Evolutionary conservation across 1,139 yeast species (phyloP).

Genomic region (Pichia sorboxylosa): DNA sequence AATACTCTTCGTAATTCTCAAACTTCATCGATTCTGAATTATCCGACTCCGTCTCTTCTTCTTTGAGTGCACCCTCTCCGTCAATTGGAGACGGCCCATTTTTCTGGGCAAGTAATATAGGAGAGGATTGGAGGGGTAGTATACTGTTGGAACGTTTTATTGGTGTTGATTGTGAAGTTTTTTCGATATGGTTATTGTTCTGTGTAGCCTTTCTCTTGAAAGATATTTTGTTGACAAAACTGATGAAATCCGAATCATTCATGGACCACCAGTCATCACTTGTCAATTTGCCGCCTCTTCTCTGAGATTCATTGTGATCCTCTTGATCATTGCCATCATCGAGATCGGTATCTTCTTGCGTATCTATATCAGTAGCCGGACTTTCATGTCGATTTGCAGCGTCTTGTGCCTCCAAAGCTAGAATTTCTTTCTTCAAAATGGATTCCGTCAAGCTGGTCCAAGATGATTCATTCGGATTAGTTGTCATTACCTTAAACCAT

Average conservation of each 20-base stretch:
- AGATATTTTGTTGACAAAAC: slow-evolving; percentile 28
- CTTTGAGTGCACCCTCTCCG: not conserved
- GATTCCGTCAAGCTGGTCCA: too few relatives aligned
- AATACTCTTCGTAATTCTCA: slow-evolving; percentile 62
- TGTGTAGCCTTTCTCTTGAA: too few relatives aligned
- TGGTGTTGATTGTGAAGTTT: too few relatives aligned
- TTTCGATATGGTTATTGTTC: too few relatives aligned
- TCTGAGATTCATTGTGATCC: not conserved
- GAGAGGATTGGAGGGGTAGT: too few relatives aligned
- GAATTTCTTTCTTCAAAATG: too few relatives aligned
- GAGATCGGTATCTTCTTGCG: slow-evolving; percentile 5
- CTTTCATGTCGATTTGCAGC: not conserved
- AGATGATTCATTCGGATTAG: too few relatives aligned
- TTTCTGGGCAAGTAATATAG: slow-evolving; percentile 7
- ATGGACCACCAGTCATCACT: slow-evolving; percentile 27
- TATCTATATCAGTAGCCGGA: slow-evolving; percentile 1
- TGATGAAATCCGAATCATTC: slow-evolving; percentile 31
- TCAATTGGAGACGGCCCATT: not conserved
- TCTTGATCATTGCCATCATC: not conserved
- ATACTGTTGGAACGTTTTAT: too few relatives aligned
- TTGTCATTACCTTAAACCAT: too few relatives aligned
- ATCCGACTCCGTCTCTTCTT: not conserved
- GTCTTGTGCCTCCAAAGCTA: not conserved
- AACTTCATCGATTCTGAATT: slow-evolving; percentile 27
- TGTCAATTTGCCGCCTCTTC: too few relatives aligned